phyloP scores from a whole-genome alignment of 768 basidiomycete genomes.

The Roridomyces roridus region DNA sequence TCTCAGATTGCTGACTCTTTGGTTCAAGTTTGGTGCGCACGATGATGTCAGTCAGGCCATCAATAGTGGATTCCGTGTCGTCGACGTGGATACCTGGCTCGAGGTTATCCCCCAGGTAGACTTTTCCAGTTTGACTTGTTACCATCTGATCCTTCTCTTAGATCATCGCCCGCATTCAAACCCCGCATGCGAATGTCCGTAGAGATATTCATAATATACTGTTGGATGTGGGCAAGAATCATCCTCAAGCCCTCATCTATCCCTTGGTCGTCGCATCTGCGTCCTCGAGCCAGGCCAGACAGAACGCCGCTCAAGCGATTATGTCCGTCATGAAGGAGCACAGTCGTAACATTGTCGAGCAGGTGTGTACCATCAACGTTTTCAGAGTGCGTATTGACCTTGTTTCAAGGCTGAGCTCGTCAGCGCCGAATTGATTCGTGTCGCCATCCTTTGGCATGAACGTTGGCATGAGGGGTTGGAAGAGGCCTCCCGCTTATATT shows the following conservation, averaged over 20 bases:
- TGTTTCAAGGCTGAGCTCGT: constrained; percentile 75
- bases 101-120: constrained; percentile 96
- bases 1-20: constrained; percentile 88
- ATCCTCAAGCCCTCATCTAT: constrained; percentile 97
- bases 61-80: constrained; percentile 82
- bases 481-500: constrained; percentile 95
- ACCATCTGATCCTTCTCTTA: constrained; percentile 36
- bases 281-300: constrained; percentile 84
- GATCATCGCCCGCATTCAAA: constrained; percentile 99
- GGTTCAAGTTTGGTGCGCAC: constrained; percentile 97
- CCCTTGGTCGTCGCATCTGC: constrained; percentile 95
- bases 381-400: constrained; percentile 3
- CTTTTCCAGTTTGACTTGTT: background rate
- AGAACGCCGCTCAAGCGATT: constrained; percentile 82
- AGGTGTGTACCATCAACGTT: constrained; percentile 51
- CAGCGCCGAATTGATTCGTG: constrained; percentile 93
- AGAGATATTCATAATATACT: constrained; percentile 89
- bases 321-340: constrained; percentile 96
- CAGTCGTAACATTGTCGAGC: constrained; percentile 84
- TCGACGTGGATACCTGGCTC: constrained; percentile 97
- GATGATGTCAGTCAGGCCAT: constrained; percentile 91
- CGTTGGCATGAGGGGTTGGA: constrained; percentile 98
- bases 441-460: constrained; percentile 99
- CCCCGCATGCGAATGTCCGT: constrained; percentile 85
- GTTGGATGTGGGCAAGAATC: constrained; percentile 92